These are phyloP conservation scores for Nitzschia palea DNA, from an alignment of 108 stramenopile genomes.

Conservation along the genomic window DNA sequence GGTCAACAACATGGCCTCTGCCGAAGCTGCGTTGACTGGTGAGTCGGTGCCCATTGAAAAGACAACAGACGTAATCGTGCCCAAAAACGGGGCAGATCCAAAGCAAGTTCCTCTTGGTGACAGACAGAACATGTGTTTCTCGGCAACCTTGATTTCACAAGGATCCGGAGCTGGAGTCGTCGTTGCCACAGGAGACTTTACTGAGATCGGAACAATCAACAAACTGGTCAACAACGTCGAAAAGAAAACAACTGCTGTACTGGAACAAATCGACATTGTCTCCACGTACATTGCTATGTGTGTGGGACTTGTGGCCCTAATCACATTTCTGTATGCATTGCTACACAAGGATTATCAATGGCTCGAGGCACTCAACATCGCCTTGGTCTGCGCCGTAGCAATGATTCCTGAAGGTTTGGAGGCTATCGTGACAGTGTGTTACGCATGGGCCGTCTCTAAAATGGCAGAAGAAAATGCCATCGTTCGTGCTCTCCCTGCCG, in stretches of 20 bases:
- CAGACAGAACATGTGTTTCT: conserved; percentile 85
- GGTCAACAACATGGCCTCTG: conserved; percentile 67
- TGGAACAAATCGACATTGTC: conserved; percentile 89
- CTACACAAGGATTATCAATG: conserved; percentile 39
- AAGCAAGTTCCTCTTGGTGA: conserved; percentile 78
- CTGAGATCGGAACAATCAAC: conserved; percentile 96
- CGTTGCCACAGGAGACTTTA: conserved; percentile 77
- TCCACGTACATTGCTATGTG: conserved; percentile 79
- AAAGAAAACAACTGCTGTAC: conserved; percentile 90
- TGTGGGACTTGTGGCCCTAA: conserved; percentile 75
- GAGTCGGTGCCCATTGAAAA: conserved; percentile 91
- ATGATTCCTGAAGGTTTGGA: conserved; percentile 98
- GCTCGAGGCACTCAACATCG: conserved; percentile 73
- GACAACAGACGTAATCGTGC: conserved; percentile 50
- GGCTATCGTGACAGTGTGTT: conserved; percentile 90
- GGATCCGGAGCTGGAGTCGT: conserved; percentile 88
- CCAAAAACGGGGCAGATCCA: conserved; percentile 30
- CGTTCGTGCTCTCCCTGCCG: conserved; percentile 89
- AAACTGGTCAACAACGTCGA: conserved; percentile 73
- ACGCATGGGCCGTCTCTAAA: conserved; percentile 86
- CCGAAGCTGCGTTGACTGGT: conserved; percentile 92
- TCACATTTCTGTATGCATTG: conserved; percentile 81
- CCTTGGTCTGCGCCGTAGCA: conserved; percentile 89
- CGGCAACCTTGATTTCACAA: conserved; percentile 88
- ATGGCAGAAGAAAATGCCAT: conserved; percentile 91